These are phyloP conservation scores for Udeniomyces megalosporus DNA, from an alignment of 768 basidiomycete species.

Conservation along the genomic window DNA sequence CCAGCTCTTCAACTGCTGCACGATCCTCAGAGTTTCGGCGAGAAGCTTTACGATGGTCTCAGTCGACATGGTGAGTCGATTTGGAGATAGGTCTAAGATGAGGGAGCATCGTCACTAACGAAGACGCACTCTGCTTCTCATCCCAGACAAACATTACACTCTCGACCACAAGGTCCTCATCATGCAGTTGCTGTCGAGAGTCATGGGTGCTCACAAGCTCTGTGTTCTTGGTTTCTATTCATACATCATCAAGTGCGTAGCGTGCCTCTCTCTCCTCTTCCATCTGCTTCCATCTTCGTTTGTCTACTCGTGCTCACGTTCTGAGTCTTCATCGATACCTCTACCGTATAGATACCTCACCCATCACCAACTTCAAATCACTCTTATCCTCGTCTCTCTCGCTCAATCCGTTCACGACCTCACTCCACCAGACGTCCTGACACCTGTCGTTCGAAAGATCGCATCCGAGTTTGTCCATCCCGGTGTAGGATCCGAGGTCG, in stretches of 20 bases:
- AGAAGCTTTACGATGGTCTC: conserved; percentile 76
- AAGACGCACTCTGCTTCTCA: neutral
- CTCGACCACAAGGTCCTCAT: conserved; percentile 93
- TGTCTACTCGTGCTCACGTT: neutral
- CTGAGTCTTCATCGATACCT: too few species aligned
- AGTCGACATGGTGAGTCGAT: conserved; percentile 41
- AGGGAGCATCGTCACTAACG: neutral
- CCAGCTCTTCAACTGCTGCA: conserved; percentile 80
- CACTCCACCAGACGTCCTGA: conserved; percentile 81
- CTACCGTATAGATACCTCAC: conserved; percentile 53
- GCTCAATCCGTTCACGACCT: conserved; percentile 90
- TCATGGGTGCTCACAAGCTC: conserved; percentile 83
- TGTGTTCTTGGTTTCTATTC: conserved; percentile 90
- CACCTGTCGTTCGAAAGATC: conserved; percentile 75
- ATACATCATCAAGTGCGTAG: conserved; percentile 51
- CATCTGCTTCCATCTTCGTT: neutral
- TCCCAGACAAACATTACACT: conserved; percentile 76
- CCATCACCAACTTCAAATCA: conserved; percentile 79
- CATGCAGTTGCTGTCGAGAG: conserved; percentile 88
- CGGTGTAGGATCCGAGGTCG: conserved; percentile 86
- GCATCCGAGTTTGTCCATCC: conserved; percentile 95
- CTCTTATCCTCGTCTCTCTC: conserved; percentile 79
- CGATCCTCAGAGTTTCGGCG: conserved; percentile 89
- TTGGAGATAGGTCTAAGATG: neutral
- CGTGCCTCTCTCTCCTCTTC: neutral